Base-by-base conservation (phyloP, 2,329 filamentous ascomycete genomes). In the Massarina eburnea region DNA sequence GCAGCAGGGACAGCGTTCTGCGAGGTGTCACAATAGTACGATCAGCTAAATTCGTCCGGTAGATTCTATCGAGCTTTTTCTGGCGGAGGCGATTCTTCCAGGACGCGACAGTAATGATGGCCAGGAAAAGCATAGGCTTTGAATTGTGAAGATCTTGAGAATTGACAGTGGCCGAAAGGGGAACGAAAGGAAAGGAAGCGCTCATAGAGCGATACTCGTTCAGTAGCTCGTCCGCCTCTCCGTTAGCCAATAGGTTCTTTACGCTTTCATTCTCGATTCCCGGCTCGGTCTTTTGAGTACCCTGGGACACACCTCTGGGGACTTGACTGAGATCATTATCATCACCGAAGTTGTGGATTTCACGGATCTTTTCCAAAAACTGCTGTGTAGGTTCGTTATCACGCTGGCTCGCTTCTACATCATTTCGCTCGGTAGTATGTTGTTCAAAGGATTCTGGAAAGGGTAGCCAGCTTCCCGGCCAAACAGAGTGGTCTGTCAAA, bases 121-220 rank as follows among this genome's bases (percentile, higher is more conserved):
- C 62, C 12, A 68, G 54, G 26, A 67, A 58, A 3, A 68, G 46
- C 65, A 69, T 68, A 2, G 65, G 64, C 14, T 60, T 61, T 6
- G 54, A 48, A 7, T 26, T 21, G 46, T 59, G 47, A 9, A 69
- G 46, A 9, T 61, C 48, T 8, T 39, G 37, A 9, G 51, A 53
- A 18, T 58, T 52, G 4, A 54, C 35, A 7, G 41, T 22, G 1
- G 49, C 20, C 3, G 55, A 39, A 27, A 67, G 22, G 8, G 62
- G 56, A 12, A 69, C 64, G 27, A 68, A 69, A 2, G 64, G 66
- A 17, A 64, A 68, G 0, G 56, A 61, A 7, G 42, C 22, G 2
- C 60, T 57, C 62, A 67, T 67, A 7, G 56, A 41, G 6, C 57
- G 58, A 49, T 62, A 69, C n/a, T 59, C 50, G 2, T 49, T 39